Evolutionary conservation across 2,329 filamentous ascomycete species (phyloP).

Genomic region (Nemania sp.): DNA sequence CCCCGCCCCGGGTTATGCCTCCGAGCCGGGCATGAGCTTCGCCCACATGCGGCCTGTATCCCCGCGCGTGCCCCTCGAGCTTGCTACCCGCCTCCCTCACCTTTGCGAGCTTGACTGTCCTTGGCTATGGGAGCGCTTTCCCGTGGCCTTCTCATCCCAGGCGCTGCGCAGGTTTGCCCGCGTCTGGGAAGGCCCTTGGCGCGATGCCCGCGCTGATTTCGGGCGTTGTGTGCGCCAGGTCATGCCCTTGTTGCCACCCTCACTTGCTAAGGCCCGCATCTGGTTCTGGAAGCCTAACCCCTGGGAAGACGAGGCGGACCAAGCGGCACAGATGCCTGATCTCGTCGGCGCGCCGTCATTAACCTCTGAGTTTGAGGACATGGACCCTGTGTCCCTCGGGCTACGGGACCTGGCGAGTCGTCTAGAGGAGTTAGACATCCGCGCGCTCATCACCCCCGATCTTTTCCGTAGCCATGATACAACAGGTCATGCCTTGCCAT

Average conservation of each 20-base stretch:
- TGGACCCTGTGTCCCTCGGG: constrained; percentile 42
- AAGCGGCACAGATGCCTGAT: constrained; percentile 39
- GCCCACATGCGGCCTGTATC: constrained; percentile 13
- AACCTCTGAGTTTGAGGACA: constrained; percentile 21
- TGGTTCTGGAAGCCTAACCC: constrained; percentile 39
- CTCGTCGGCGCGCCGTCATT: constrained; percentile 31
- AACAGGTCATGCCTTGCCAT: not conserved
- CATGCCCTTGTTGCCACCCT: constrained; percentile 27
- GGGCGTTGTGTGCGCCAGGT: constrained; percentile 33
- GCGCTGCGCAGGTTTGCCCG: constrained; percentile 33
- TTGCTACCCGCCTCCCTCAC: constrained; percentile 8
- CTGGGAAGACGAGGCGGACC: constrained; percentile 22
- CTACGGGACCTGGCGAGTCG: constrained; percentile 36
- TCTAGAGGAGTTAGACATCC: constrained; percentile 41
- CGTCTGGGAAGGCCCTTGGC: constrained; percentile 41
- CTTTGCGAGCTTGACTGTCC: constrained; percentile 37
- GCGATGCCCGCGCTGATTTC: constrained; percentile 41
- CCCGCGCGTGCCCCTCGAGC: constrained; percentile 19
- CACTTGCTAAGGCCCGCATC: constrained; percentile 35
- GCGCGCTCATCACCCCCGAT: constrained; percentile 38
- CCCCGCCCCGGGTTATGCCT: constrained; percentile 5
- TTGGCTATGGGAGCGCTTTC: constrained; percentile 42
- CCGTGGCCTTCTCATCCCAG: constrained; percentile 34
- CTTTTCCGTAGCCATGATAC: not conserved
- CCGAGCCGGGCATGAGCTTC: constrained; percentile 6